These are phyloP conservation scores for Rhizopogon salebrosus DNA, from an alignment of 768 basidiomycete species.

Conservation along the genomic window DNA sequence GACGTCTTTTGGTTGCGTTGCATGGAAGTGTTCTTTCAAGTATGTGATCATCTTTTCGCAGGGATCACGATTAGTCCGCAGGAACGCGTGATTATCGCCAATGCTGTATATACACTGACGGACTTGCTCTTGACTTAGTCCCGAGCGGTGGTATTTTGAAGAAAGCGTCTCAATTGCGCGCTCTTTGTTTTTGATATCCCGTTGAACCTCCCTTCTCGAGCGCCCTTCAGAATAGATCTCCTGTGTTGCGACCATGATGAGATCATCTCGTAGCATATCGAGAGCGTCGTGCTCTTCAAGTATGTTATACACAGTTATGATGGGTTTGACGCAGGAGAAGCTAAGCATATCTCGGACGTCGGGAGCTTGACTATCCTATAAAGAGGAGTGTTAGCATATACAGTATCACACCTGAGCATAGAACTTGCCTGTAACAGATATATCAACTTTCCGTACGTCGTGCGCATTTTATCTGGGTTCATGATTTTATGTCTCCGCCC, in stretches of 20 bases:
- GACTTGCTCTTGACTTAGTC: slow-evolving; percentile 59
- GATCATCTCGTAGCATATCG: slow-evolving; percentile 70
- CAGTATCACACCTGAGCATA: not conserved
- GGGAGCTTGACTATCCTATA: slow-evolving; percentile 76
- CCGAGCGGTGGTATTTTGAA: slow-evolving; percentile 50
- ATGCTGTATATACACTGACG: slow-evolving; percentile 83
- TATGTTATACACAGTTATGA: slow-evolving; percentile 67
- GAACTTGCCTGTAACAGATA: slow-evolving; percentile 70
- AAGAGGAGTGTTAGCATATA: not conserved
- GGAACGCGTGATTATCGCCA: slow-evolving; percentile 86
- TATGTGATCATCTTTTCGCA: slow-evolving; percentile 81
- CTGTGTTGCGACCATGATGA: slow-evolving; percentile 70
- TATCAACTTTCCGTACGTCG: slow-evolving; percentile 82
- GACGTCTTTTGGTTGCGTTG: slow-evolving; percentile 58
- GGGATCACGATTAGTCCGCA: slow-evolving; percentile 81
- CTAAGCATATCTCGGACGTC: slow-evolving; percentile 77
- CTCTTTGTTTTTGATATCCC: slow-evolving; percentile 80
- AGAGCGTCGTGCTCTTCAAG: slow-evolving; percentile 62
- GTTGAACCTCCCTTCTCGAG: slow-evolving; percentile 72
- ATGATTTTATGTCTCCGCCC: slow-evolving; percentile 85
- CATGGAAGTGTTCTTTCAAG: slow-evolving; percentile 73
- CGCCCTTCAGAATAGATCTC: slow-evolving; percentile 75
- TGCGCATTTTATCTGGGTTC: slow-evolving; percentile 90
- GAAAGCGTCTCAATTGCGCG: slow-evolving; percentile 78
- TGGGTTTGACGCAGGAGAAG: slow-evolving; percentile 75